Evolutionary conservation across 2,329 filamentous ascomycete species (phyloP).

Genomic region (Neurospora sp.): DNA sequence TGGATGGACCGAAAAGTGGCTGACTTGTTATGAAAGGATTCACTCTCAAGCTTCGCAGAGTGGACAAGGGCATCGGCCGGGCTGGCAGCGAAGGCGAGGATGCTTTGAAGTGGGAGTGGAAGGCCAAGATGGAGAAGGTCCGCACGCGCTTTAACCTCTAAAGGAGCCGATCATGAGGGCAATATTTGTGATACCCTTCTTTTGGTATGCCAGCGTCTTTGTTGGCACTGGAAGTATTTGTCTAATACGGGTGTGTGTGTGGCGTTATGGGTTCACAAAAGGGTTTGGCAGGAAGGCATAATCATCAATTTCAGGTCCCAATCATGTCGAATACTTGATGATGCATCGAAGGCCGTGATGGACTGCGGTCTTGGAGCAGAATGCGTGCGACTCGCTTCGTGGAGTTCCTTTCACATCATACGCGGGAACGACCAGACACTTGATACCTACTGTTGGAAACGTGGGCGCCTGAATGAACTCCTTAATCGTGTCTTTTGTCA

Average conservation of each 20-base stretch:
- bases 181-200: not conserved
- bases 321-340: no score
- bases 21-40: constrained; percentile 23
- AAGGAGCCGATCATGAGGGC: not conserved
- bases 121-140: constrained; percentile 87
- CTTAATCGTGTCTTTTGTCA: no score
- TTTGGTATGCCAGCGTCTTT: not conserved
- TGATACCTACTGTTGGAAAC: no score
- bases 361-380: no score
- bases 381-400: no score
- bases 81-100: constrained; percentile 58
- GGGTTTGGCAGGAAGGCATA: not conserved
- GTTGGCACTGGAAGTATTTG: not conserved
- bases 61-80: constrained; percentile 76
- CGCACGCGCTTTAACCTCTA: constrained; percentile 89
- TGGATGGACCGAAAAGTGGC: not conserved
- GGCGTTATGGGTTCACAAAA: not conserved
- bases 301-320: not conserved
- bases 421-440: no score
- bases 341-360: no score
- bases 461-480: no score
- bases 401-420: no score
- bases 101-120: constrained; percentile 93
- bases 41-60: constrained; percentile 77
- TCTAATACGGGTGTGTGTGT: not conserved